Evolutionary conservation across 1,284 basidiomycete species (phyloP).

Genomic region (Serendipita sp.): DNA sequence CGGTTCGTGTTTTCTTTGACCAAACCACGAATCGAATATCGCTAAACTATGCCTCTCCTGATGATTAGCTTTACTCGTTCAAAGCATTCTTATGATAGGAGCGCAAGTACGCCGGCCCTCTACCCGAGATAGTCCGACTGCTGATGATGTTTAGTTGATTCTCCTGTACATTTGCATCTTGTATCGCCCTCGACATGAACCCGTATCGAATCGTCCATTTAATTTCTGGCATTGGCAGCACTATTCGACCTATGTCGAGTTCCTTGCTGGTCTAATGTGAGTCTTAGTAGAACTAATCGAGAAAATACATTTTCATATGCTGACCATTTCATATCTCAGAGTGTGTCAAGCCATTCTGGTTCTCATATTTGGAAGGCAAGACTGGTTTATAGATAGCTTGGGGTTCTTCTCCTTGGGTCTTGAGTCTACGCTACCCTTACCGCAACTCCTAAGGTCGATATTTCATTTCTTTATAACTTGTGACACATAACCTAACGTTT

Average conservation of each 20-base stretch:
- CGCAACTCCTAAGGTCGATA: slow-evolving; percentile 56
- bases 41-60: neutral
- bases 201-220: slow-evolving; percentile 49
- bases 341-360: slow-evolving; percentile 56
- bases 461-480: neutral
- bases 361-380: slow-evolving; percentile 56
- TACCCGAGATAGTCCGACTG: neutral
- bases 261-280: slow-evolving; percentile 65
- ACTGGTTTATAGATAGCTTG: slow-evolving; percentile 48
- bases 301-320: neutral
- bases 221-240: slow-evolving; percentile 78
- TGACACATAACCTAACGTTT: neutral
- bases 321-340: slow-evolving; percentile 25
- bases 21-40: neutral
- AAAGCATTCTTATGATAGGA: slow-evolving; percentile 69
- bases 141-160: slow-evolving; percentile 33
- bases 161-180: slow-evolving; percentile 65
- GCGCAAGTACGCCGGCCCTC: slow-evolving; percentile 42
- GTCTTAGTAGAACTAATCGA: slow-evolving; percentile 16
- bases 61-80: slow-evolving; percentile 41
- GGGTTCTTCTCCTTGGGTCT: slow-evolving; percentile 69
- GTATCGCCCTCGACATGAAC: slow-evolving; percentile 43
- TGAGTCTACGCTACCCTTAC: slow-evolving; percentile 70
- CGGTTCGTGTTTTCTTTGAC: slow-evolving; percentile 15
- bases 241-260: slow-evolving; percentile 68